These are phyloP conservation scores for Penicillium nordicum DNA, from an alignment of 2,329 filamentous ascomycete genomes.

Conservation along the genomic window DNA sequence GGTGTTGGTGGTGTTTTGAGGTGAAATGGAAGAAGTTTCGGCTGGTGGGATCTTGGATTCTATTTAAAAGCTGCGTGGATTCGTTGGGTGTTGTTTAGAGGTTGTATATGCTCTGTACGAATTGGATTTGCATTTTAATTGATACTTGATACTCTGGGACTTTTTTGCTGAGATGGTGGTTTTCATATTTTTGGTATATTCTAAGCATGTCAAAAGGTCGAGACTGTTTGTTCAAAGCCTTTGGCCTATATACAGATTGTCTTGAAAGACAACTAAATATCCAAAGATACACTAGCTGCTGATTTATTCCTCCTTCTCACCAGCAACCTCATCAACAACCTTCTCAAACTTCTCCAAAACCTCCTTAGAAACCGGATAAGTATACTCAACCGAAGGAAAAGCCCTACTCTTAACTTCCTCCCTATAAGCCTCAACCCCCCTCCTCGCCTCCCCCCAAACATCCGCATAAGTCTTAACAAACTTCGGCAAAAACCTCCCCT, in stretches of 20 bases:
- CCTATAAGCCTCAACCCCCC: slow-evolving; percentile 74
- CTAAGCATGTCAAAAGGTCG: background rate
- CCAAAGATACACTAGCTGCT: background rate
- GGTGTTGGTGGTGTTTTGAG: slow-evolving; percentile 48
- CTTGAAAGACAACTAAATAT: background rate
- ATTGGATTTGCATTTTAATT: background rate
- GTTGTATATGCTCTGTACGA: slow-evolving; percentile 4
- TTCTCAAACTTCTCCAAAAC: slow-evolving; percentile 69
- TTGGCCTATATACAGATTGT: background rate
- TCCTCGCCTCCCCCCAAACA: slow-evolving; percentile 77
- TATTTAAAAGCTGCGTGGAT: background rate
- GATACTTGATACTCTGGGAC: background rate
- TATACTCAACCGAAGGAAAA: slow-evolving; percentile 82
- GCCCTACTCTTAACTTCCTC: slow-evolving; percentile 80
- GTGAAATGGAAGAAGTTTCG: slow-evolving; percentile 22
- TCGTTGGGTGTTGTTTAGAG: background rate
- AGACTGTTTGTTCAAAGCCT: background rate
- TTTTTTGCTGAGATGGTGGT: background rate
- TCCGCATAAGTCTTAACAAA: slow-evolving; percentile 95
- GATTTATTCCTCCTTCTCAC: background rate
- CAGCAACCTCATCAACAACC: slow-evolving; percentile 34
- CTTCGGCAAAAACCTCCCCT: slow-evolving; percentile 83
- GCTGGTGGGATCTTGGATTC: background rate
- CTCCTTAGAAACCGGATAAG: slow-evolving; percentile 76
- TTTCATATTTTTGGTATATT: background rate